Conservation (phyloP, 139 green algal species). For the Micractinium conductrix region DNA sequence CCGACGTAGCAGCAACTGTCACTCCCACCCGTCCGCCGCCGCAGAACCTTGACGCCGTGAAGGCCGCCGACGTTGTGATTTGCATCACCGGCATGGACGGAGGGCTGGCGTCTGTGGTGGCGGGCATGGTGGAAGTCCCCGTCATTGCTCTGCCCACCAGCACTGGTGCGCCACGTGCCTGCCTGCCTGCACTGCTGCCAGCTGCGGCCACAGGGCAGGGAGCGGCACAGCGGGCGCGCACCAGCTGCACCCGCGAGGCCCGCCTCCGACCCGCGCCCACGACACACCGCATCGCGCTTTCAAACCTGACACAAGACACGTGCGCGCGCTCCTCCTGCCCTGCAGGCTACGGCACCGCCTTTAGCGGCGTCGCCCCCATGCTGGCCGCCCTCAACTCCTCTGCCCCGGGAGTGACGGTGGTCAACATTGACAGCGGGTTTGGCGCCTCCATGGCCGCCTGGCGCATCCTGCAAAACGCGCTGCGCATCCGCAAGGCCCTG, state of each 20-base stretch:
- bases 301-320: too few relatives aligned
- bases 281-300: too few relatives aligned
- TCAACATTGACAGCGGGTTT: conserved; percentile 83
- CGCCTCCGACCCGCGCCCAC: too few relatives aligned
- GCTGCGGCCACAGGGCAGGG: background rate
- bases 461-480: conserved; percentile 66
- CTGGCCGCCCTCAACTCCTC: conserved; percentile 66
- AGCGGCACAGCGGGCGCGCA: background rate
- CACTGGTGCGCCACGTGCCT: conserved; percentile 27
- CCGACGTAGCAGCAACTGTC: too few relatives aligned
- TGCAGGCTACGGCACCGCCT: conserved; percentile 67
- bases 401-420: conserved; percentile 73
- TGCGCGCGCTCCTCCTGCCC: background rate
- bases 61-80: conserved; percentile 82
- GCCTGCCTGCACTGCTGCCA: too few relatives aligned
- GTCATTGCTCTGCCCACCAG: conserved; percentile 80
- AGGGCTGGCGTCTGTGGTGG: conserved; percentile 72
- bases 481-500: conserved; percentile 24
- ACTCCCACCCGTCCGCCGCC: background rate
- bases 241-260: background rate
- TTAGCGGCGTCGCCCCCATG: conserved; percentile 69
- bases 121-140: conserved; percentile 78
- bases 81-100: conserved; percentile 81
- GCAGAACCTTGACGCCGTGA: conserved; percentile 56
- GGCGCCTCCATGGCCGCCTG: conserved; percentile 70